These are phyloP conservation scores for Kuraishia capsulata DNA, from an alignment of 805 yeast species.

Conservation along the genomic window DNA sequence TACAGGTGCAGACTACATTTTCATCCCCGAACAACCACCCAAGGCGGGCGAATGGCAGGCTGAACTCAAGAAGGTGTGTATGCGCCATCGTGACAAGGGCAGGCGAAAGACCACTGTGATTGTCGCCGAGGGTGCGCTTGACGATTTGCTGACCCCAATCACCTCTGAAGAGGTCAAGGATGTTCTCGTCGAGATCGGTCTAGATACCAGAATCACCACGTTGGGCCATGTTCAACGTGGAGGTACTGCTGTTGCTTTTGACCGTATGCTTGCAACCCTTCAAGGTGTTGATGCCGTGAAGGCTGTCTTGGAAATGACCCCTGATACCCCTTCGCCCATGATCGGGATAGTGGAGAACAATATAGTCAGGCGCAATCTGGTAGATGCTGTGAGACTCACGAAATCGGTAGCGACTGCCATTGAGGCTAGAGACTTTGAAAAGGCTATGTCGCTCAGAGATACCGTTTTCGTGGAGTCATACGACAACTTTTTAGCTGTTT, in stretches of 20 bases:
- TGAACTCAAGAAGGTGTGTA: constrained; percentile 53
- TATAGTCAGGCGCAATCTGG: constrained; percentile 56
- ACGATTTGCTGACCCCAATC: constrained; percentile 58
- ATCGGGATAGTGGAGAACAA: constrained; percentile 67
- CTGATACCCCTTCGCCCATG: constrained; percentile 72
- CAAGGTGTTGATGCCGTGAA: constrained; percentile 80
- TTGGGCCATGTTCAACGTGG: constrained; percentile 81
- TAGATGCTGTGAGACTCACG: constrained; percentile 66
- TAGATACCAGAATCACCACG: constrained; percentile 72
- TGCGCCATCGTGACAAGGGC: constrained; percentile 61
- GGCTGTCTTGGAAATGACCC: constrained; percentile 60
- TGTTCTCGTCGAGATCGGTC: constrained; percentile 55
- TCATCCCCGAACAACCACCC: constrained; percentile 77
- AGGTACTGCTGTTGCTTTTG: constrained; percentile 73
- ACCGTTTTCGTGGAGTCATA: constrained; percentile 60
- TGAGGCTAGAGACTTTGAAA: constrained; percentile 52
- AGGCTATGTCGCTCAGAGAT: constrained; percentile 65
- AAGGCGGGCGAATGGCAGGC: constrained; percentile 54
- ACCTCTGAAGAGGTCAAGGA: constrained; percentile 56
- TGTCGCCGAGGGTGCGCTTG: constrained; percentile 81
- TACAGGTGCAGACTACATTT: constrained; percentile 71
- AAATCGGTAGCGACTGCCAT: constrained; percentile 68
- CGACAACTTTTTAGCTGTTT: constrained; percentile 53
- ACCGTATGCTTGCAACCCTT: constrained; percentile 61
- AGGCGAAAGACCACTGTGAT: constrained; percentile 72